Percentiles rank a stretch among this genome's conserved stretches.
Conservation (phyloP, 2,329 filamentous ascomycete species). For the Monosporascus ibericus region DNA sequence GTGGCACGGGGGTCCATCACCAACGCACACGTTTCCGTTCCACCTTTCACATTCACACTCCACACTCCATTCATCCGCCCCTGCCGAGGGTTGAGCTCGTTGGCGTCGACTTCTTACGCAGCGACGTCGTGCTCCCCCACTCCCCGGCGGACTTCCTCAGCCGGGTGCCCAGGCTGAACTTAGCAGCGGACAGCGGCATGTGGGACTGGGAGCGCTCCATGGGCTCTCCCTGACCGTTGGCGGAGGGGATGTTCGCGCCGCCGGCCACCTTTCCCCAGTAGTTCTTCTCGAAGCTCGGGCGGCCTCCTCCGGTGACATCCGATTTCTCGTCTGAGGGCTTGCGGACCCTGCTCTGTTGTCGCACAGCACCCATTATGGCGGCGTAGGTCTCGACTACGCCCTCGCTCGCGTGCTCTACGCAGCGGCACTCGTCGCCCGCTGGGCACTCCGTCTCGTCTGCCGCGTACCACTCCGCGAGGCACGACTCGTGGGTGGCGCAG, state of each 20-base stretch:
- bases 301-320: not conserved
- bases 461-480: conserved; percentile 53
- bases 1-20: no score
- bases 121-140: conserved; percentile 39
- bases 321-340: conserved; percentile 15
- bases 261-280: conserved; percentile 32
- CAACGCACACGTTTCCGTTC: no score
- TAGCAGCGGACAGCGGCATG: conserved; percentile 34
- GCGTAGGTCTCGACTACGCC: conserved; percentile 58
- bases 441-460: conserved; percentile 52
- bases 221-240: conserved; percentile 23
- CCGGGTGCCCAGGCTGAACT: conserved; percentile 44
- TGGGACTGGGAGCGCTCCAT: conserved; percentile 18
- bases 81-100: no score
- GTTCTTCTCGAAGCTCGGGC: conserved; percentile 22
- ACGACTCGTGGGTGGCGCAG: conserved; percentile 54
- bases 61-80: no score
- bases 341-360: conserved; percentile 28
- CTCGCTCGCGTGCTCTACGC: conserved; percentile 48
- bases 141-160: conserved; percentile 42
- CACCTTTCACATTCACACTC: no score
- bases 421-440: conserved; percentile 60
- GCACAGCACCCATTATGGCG: conserved; percentile 41
- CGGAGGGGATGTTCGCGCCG: conserved; percentile 17
- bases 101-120: conserved; percentile 26